Evolutionary conservation across 2,329 filamentous ascomycete genomes (phyloP).

Genomic region (Talaromyces funiculosus): DNA sequence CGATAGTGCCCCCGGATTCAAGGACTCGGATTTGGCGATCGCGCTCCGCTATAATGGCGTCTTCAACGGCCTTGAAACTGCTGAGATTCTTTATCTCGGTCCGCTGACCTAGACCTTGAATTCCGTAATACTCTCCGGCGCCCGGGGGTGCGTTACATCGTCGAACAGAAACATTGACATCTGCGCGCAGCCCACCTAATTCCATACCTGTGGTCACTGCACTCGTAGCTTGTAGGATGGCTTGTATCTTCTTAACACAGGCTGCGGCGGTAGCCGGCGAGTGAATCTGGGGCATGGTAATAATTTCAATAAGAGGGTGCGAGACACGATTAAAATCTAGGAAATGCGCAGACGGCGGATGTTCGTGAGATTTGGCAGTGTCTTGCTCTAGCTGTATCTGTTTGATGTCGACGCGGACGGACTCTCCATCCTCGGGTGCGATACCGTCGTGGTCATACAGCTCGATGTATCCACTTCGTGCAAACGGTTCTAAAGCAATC

Average conservation of each 20-base stretch:
- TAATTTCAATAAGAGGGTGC: conserved; percentile 88
- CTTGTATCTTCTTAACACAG: conserved; percentile 82
- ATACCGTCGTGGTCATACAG: conserved; percentile 74
- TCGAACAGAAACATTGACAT: conserved; percentile 89
- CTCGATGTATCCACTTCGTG: conserved; percentile 64
- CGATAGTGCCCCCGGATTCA: conserved; percentile 65
- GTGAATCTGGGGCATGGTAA: conserved; percentile 83
- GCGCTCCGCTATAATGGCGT: conserved; percentile 86
- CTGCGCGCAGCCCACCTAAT: conserved; percentile 78
- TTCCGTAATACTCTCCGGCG: conserved; percentile 50
- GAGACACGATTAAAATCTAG: conserved; percentile 94
- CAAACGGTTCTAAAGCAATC: conserved; percentile 49
- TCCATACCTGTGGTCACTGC: conserved; percentile 92
- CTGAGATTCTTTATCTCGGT: conserved; percentile 98
- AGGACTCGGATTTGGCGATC: conserved; percentile 80
- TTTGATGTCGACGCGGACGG: conserved; percentile 74
- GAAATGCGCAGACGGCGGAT: conserved; percentile 66
- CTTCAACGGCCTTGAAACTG: conserved; percentile 90
- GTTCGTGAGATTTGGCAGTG: conserved; percentile 85
- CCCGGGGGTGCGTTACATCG: conserved; percentile 47
- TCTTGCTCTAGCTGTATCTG: conserved; percentile 98
- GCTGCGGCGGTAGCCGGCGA: conserved; percentile 81
- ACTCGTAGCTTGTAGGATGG: conserved; percentile 70
- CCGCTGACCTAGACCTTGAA: conserved; percentile 67
- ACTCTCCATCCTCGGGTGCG: conserved; percentile 63